A percentile compares a stretch with the other conserved stretches of the same genome.
Conservation (phyloP, 192 early-diverging fungal genomes). For the Rhizophlyctis rosea region DNA sequence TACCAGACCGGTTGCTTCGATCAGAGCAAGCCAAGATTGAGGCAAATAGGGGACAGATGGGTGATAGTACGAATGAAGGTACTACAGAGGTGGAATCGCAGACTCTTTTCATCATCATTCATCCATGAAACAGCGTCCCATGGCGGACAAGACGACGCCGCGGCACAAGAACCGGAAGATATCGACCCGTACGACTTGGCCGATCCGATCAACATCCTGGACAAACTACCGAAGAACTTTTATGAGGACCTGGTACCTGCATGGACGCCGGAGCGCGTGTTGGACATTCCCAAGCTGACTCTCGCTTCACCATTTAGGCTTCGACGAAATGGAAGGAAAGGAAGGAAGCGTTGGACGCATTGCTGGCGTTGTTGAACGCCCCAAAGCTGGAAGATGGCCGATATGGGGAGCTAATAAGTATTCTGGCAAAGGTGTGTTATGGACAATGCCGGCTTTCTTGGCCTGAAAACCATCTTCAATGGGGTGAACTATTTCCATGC, state of each 20-base stretch:
- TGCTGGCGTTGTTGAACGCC: slow-evolving; percentile 65
- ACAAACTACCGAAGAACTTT: slow-evolving; percentile 81
- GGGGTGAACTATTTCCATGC: slow-evolving; percentile 6
- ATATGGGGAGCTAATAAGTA: slow-evolving; percentile 78
- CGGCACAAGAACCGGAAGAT: slow-evolving; percentile 46
- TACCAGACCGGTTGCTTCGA: slow-evolving; percentile 69
- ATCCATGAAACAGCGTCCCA: too few species aligned
- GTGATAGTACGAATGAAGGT: slow-evolving; percentile 24
- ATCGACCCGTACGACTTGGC: slow-evolving; percentile 79
- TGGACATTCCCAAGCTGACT: not conserved
- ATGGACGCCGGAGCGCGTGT: not conserved
- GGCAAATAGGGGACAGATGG: slow-evolving; percentile 38
- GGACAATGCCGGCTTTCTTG: too few species aligned
- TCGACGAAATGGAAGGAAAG: slow-evolving; percentile 97
- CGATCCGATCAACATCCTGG: slow-evolving; percentile 88
- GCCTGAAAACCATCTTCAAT: too few species aligned
- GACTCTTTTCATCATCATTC: too few species aligned
- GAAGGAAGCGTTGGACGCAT: slow-evolving; percentile 81
- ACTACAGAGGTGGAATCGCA: too few species aligned
- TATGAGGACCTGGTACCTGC: slow-evolving; percentile 60
- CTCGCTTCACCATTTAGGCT: slow-evolving; percentile 25
- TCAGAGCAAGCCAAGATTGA: slow-evolving; percentile 66
- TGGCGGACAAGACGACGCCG: slow-evolving; percentile 42
- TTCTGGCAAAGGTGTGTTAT: slow-evolving; percentile 75
- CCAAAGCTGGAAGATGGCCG: slow-evolving; percentile 73